phyloP scores from a whole-genome alignment of 495 filamentous ascomycete genomes.

The Podospora anserina region DNA sequence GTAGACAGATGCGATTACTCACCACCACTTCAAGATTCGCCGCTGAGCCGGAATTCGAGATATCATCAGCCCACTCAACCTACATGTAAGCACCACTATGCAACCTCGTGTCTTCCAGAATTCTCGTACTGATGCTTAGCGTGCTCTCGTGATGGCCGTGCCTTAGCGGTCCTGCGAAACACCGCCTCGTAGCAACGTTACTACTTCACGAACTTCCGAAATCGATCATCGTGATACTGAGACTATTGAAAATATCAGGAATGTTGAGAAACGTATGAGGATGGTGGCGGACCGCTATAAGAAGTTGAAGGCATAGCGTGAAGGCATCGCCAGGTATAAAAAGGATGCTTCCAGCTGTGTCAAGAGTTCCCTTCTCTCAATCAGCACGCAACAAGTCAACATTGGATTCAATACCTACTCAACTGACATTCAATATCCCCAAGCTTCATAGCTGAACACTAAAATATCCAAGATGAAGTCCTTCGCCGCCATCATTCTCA shows the following conservation, averaged over 20 bases:
- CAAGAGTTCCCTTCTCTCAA: neutral
- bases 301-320: neutral
- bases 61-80: neutral
- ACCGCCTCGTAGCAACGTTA: neutral
- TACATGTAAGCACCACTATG: neutral
- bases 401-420: too few species aligned
- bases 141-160: neutral
- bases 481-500: slow-evolving; percentile 9
- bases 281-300: neutral
- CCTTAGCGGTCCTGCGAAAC: neutral
- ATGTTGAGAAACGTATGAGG: neutral
- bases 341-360: neutral
- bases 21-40: neutral
- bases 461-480: slow-evolving; percentile 22
- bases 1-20: neutral
- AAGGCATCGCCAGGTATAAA: neutral
- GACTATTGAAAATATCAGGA: neutral
- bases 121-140: neutral
- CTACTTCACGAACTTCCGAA: neutral
- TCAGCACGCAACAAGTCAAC: neutral
- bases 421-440: too few species aligned
- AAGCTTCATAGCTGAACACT: neutral
- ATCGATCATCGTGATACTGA: neutral
- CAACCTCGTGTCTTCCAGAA: neutral
- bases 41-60: neutral